Conservation (phyloP, 192 early-diverging fungal genomes). For the Linnemannia exigua region DNA sequence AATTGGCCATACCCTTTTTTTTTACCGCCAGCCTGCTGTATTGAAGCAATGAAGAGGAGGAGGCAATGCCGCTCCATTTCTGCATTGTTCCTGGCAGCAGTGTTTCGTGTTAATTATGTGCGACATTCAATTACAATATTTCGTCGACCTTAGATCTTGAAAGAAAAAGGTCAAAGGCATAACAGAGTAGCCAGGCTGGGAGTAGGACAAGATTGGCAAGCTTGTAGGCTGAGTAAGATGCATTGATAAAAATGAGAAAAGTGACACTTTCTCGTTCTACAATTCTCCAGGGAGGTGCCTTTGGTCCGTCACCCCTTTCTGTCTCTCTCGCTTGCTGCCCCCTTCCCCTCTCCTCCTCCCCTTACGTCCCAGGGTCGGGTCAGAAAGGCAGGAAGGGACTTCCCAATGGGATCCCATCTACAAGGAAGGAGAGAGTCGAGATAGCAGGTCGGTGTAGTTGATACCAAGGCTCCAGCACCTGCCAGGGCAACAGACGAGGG, state of each 20-base stretch:
- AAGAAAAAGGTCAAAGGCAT: too few relatives aligned
- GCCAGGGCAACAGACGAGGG: neutral
- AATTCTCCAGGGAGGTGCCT: neutral
- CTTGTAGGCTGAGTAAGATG: neutral
- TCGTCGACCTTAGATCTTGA: too few relatives aligned
- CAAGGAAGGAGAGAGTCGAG: neutral
- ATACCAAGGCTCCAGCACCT: neutral
- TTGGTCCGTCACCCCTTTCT: neutral
- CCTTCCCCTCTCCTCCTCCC: neutral
- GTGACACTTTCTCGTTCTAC: neutral
- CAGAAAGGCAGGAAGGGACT: neutral
- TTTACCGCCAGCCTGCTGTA: too few relatives aligned
- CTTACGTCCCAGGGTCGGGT: constrained; percentile 1
- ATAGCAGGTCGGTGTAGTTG: neutral
- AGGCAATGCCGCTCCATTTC: too few relatives aligned
- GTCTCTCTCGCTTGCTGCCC: neutral
- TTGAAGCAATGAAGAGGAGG: too few relatives aligned
- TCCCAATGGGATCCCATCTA: neutral
- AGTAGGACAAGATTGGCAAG: neutral
- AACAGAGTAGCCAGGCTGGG: too few relatives aligned
- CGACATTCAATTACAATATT: too few relatives aligned
- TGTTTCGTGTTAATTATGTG: too few relatives aligned
- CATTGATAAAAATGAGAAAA: neutral
- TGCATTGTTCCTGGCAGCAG: too few relatives aligned
- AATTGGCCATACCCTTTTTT: too few relatives aligned